These are phyloP conservation scores for Trichophyton equinum DNA, from an alignment of 2,329 filamentous ascomycete genomes.

Conservation along the genomic window DNA sequence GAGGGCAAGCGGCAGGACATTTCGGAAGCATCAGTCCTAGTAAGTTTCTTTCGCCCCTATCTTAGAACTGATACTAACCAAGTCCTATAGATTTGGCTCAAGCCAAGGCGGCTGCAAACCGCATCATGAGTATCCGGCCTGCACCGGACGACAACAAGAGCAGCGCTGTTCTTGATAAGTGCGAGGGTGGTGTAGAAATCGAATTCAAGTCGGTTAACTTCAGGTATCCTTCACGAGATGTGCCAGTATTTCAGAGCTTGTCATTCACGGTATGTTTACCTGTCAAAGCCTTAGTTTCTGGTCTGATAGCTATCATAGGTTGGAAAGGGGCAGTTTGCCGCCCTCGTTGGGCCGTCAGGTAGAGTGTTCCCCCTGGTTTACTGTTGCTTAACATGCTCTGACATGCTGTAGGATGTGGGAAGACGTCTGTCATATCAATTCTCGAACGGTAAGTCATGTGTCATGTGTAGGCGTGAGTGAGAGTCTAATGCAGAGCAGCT, in stretches of 20 bases:
- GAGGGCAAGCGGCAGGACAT: slow-evolving; percentile 54
- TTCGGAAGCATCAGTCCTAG: slow-evolving; percentile 55
- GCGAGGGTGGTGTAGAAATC: slow-evolving; percentile 19
- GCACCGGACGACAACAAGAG: background rate
- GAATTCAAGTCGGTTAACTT: slow-evolving; percentile 25
- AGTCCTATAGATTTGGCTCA: slow-evolving; percentile 22
- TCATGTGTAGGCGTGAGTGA: background rate
- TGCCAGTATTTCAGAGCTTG: slow-evolving; percentile 22
- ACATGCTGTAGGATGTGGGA: slow-evolving; percentile 28
- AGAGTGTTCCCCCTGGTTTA: background rate
- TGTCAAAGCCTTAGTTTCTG: background rate
- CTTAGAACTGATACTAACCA: background rate
- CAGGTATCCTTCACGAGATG: slow-evolving; percentile 25
- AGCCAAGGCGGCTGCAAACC: slow-evolving; percentile 26
- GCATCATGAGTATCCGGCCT: slow-evolving; percentile 23
- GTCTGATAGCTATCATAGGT: slow-evolving; percentile 15
- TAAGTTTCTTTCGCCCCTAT: background rate
- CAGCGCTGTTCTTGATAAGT: background rate
- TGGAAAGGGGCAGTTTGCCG: slow-evolving; percentile 31
- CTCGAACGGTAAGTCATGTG: slow-evolving; percentile 25
- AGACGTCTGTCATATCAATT: slow-evolving; percentile 35
- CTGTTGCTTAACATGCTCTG: background rate
- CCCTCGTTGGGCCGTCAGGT: slow-evolving; percentile 37
- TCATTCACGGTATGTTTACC: slow-evolving; percentile 16
- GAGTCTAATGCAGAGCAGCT: slow-evolving; percentile 6